Evolutionary conservation across 1,284 basidiomycete genomes (phyloP).

Genomic region (Pulveroboletus sp.): DNA sequence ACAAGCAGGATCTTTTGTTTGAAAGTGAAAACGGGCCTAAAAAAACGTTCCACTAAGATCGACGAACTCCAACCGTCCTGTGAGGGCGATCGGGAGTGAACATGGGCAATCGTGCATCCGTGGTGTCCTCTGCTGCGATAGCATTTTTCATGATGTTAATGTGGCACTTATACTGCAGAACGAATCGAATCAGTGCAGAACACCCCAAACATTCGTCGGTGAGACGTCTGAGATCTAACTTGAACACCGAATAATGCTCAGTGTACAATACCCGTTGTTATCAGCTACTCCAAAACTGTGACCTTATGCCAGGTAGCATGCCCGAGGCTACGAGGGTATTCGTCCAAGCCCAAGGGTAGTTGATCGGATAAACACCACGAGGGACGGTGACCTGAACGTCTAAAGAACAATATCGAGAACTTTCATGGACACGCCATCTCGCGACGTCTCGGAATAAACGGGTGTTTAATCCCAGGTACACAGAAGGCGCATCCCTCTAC

Average conservation of each 20-base stretch:
- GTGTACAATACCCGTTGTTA: constrained; percentile 93
- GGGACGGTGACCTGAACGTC: constrained; percentile 85
- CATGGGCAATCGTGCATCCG: constrained; percentile 49
- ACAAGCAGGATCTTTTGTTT: too few species aligned
- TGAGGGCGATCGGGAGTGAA: constrained; percentile 49
- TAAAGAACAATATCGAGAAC: constrained; percentile 84
- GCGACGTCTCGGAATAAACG: constrained; percentile 68
- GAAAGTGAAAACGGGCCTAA: too few species aligned
- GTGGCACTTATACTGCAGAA: constrained; percentile 96
- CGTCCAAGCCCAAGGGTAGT: constrained; percentile 89
- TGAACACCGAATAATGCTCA: constrained; percentile 43
- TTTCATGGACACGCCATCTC: constrained; percentile 58
- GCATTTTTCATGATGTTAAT: constrained; percentile 92
- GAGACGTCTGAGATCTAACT: constrained; percentile 66
- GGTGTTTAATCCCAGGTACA: constrained; percentile 82
- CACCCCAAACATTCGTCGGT: constrained; percentile 83
- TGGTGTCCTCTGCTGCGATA: constrained; percentile 74
- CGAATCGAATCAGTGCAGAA: constrained; percentile 84
- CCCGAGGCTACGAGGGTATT: constrained; percentile 86
- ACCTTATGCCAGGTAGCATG: constrained; percentile 91
- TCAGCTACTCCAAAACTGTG: constrained; percentile 87
- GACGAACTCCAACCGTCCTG: constrained; percentile 68
- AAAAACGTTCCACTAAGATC: constrained; percentile 81
- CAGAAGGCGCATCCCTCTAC: constrained; percentile 78
- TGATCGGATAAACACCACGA: constrained; percentile 82